phyloP scores from a whole-genome alignment of 176 grass and related monocot genomes.

The Secale cereale region DNA sequence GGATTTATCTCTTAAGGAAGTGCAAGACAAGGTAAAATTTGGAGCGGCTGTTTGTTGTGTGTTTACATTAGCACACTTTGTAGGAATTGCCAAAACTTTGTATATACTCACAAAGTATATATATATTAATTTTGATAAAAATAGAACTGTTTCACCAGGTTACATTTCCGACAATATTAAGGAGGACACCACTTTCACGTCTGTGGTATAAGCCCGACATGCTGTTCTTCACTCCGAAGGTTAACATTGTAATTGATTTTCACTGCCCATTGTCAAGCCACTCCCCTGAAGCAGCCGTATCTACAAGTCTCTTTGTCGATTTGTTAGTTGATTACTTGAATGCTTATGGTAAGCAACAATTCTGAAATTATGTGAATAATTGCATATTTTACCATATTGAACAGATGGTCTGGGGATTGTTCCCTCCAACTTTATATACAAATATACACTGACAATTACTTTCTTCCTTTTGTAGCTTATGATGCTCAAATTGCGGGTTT shows the following conservation, averaged over 20 bases:
- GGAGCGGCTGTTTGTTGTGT: not conserved
- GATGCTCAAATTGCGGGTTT: constrained; percentile 85
- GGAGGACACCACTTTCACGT: constrained; percentile 65
- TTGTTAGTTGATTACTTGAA: constrained; percentile 95
- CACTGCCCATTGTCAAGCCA: constrained; percentile 83
- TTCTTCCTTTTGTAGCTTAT: constrained; percentile 66
- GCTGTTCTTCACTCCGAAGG: constrained; percentile 79
- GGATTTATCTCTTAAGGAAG: constrained; percentile 77
- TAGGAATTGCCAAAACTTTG: not conserved
- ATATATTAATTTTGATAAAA: constrained; percentile 21
- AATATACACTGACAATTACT: constrained; percentile 8
- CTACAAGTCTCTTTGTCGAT: constrained; percentile 54
- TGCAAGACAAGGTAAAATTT: constrained; percentile 60
- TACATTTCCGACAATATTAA: constrained; percentile 65
- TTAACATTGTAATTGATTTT: constrained; percentile 80
- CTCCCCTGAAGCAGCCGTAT: constrained; percentile 72
- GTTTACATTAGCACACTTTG: not conserved
- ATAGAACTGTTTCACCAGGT: constrained; percentile 38
- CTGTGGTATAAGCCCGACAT: constrained; percentile 91
- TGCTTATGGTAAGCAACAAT: constrained; percentile 72
- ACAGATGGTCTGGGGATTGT: not conserved
- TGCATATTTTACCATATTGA: constrained; percentile 1
- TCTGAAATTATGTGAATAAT: constrained; percentile 7
- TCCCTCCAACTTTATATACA: constrained; percentile 8
- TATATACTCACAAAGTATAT: not conserved